These are phyloP conservation scores for Kluyveromyces nonfermentans DNA, from an alignment of 805 yeast species.

Conservation along the genomic window DNA sequence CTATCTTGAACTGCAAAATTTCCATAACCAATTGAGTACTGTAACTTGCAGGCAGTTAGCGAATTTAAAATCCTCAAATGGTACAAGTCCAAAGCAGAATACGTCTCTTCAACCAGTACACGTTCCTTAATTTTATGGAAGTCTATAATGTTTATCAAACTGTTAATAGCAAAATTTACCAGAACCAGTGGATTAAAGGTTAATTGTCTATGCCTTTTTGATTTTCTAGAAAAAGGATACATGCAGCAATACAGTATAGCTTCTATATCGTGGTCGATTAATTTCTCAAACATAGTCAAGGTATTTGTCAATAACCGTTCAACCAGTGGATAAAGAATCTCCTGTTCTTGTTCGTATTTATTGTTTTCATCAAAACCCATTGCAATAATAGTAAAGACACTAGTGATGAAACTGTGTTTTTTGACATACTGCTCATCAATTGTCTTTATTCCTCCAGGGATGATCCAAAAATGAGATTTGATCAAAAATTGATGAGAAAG, in stretches of 20 bases:
- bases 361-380: constrained; percentile 49
- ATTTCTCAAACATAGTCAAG: constrained; percentile 38
- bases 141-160: constrained; percentile 38
- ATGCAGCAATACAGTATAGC: constrained; percentile 46
- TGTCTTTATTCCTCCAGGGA: constrained; percentile 49
- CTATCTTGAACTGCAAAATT: constrained; percentile 22
- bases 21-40: constrained; percentile 42
- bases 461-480: constrained; percentile 51
- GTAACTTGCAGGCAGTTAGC: constrained; percentile 42
- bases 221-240: constrained; percentile 46
- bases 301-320: constrained; percentile 42
- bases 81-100: constrained; percentile 36
- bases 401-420: constrained; percentile 44
- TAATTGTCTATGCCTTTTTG: constrained; percentile 37
- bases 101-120: constrained; percentile 22
- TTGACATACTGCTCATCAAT: constrained; percentile 38
- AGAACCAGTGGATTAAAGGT: constrained; percentile 43
- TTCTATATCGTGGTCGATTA: constrained; percentile 52
- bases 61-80: constrained; percentile 47
- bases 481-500: constrained; percentile 40
- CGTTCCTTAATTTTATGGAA: constrained; percentile 35
- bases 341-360: constrained; percentile 40
- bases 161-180: constrained; percentile 44
- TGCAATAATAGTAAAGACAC: constrained; percentile 44
- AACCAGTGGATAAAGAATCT: constrained; percentile 38